Percentiles rank a stretch among this genome's conserved stretches.
phyloP scores from a whole-genome alignment of 176 grass and related monocot species.

The Zea mays region Zm-B73-REFERENCE-NAM-5.0 NC_050096.1:10622501-10623000 shows the following conservation, averaged over 20 bases:
- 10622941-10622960: not conserved
- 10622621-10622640: not conserved
- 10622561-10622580: not conserved
- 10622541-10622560: not conserved
- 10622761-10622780: not conserved
- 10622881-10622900: not conserved
- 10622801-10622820: not conserved
- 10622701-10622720: not conserved
- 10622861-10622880: not conserved
- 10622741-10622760: not conserved
- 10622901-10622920: not conserved
- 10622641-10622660: not conserved
- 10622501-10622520: no score
- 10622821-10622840: not conserved
- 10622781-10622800: slow-evolving; percentile 5
- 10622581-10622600: not conserved
- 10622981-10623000: not conserved
- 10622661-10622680: not conserved
- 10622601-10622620: not conserved
- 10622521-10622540: slow-evolving; percentile 18
- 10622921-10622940: no score
- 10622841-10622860: not conserved
- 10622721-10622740: not conserved
- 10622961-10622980: not conserved
- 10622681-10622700: not conserved